Base-by-base conservation (phyloP, 768 basidiomycete genomes). In the Xanthoconium stramineum region DNA sequence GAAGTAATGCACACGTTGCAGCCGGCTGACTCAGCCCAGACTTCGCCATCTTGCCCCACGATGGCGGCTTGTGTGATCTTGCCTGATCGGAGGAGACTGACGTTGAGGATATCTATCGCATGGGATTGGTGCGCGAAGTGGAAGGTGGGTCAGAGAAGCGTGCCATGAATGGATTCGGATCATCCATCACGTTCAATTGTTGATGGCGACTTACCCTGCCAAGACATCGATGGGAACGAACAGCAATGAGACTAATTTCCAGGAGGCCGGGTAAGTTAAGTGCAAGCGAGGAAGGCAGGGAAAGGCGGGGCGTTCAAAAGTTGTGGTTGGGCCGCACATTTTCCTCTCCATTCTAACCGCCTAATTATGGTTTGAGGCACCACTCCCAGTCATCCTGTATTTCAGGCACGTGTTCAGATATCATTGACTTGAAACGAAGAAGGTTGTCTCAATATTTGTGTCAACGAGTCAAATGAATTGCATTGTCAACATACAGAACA, bases 61-160 rank as follows among this genome's bases (percentile, higher is more conserved):
- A 71, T 71, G 5, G 92, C 92, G 38, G 91, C 94, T 64, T 81
- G 80, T 28, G 75, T n/a, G 67, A 96, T 75, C 74, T 84, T 90
- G 61, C 83, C 84, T 58, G 75, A 85, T 36, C 83, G 89, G 63
- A 95, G 71, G 54, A 95, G 83, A 71, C 91, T 84, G 66, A 75
- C 77, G 70, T 94, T 89, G 72, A 94, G 88, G 75, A 92, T 91
- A 58, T 80, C 92, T 94, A 66, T 30, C 24, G 24, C 24, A 24
- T 24, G 24, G 24, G 24, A 24, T 24, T 24, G 24, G 24, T 24
- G 24, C 24, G 24, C 24, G 24, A 24, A 24, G 24, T 24, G 24
- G n/a, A n/a, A n/a, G n/a, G 24, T 24, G 24, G 24, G 24, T 24
- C 24, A 24, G 24, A 35, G 33, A 35, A 35, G 8, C 33, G 33